Percentiles rank a stretch among this genome's conserved stretches.
phyloP scores from a whole-genome alignment of 495 filamentous ascomycete species.

The Talaromyces adpressus region DNA sequence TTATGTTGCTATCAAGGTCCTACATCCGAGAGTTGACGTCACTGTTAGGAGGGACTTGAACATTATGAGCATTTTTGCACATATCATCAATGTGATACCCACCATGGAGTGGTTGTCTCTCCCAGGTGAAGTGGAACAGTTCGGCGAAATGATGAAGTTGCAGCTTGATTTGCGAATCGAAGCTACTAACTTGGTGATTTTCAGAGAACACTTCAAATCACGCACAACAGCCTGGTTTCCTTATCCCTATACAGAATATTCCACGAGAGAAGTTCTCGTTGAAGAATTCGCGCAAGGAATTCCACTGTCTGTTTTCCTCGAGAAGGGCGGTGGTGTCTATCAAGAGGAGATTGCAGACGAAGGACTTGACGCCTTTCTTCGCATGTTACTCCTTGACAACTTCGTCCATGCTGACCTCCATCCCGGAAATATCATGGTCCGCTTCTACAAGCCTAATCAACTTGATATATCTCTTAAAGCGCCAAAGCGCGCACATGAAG shows the following conservation, averaged over 20 bases:
- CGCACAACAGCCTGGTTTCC: conserved; percentile 94
- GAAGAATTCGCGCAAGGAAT: conserved; percentile 97
- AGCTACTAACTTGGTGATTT: conserved; percentile 78
- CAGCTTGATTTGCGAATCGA: conserved; percentile 96
- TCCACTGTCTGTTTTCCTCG: conserved; percentile 80
- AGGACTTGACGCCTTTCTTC: conserved; percentile 94
- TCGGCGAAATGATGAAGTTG: conserved; percentile 97
- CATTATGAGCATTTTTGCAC: conserved; percentile 93
- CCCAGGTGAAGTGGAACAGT: conserved; percentile 88
- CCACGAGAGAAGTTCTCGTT: conserved; percentile 83
- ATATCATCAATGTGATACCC: conserved; percentile 75
- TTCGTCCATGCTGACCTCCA: conserved; percentile 99
- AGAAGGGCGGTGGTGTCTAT: conserved; percentile 86
- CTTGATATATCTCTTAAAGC: conserved; percentile 55
- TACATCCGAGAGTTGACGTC: conserved; percentile 86
- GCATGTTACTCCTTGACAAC: conserved; percentile 96
- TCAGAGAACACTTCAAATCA: conserved; percentile 84
- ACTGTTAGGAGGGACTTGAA: conserved; percentile 80
- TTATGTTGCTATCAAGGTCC: conserved; percentile 94
- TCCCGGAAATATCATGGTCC: conserved; percentile 99
- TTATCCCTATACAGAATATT: conserved; percentile 85
- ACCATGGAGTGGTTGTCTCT: conserved; percentile 98
- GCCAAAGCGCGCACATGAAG: conserved; percentile 42
- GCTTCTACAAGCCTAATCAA: conserved; percentile 82
- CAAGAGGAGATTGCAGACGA: conserved; percentile 92